These are phyloP conservation scores for Hygrophoropsis aurantiaca DNA, from an alignment of 768 basidiomycete genomes.

Conservation along the genomic window DNA sequence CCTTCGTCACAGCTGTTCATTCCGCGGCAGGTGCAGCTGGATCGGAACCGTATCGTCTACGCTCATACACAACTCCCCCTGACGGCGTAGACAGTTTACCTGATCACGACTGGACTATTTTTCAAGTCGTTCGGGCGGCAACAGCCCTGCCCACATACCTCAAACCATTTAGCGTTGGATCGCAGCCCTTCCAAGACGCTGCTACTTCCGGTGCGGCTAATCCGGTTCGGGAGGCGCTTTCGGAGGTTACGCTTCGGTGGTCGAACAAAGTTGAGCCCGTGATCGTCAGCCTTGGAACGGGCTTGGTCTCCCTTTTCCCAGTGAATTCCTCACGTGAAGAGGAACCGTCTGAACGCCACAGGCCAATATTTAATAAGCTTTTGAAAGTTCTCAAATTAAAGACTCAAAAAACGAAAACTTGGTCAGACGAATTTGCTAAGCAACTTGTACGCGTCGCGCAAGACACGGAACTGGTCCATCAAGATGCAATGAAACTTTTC, in stretches of 20 bases:
- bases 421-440: too few relatives aligned
- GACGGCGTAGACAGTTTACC: not conserved
- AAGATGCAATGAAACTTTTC: too few relatives aligned
- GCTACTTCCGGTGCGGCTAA: not conserved
- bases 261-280: not conserved
- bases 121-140: too few relatives aligned
- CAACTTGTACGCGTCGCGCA: too few relatives aligned
- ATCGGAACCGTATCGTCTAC: not conserved
- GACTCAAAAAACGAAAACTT: too few relatives aligned
- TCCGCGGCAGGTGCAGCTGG: not conserved
- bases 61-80: not conserved
- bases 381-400: too few relatives aligned
- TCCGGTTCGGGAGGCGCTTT: not conserved
- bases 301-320: not conserved
- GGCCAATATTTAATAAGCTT: too few relatives aligned
- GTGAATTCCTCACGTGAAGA: too few relatives aligned
- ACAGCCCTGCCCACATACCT: too few relatives aligned
- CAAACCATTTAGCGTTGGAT: too few relatives aligned
- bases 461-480: not conserved
- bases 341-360: too few relatives aligned
- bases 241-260: not conserved
- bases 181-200: too few relatives aligned
- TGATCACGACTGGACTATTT: not conserved
- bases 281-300: conserved; percentile 1
- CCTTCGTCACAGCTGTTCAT: conserved; percentile 1